Conservation (phyloP, 2,329 filamentous ascomycete species). For the Neonectria punicea region DNA sequence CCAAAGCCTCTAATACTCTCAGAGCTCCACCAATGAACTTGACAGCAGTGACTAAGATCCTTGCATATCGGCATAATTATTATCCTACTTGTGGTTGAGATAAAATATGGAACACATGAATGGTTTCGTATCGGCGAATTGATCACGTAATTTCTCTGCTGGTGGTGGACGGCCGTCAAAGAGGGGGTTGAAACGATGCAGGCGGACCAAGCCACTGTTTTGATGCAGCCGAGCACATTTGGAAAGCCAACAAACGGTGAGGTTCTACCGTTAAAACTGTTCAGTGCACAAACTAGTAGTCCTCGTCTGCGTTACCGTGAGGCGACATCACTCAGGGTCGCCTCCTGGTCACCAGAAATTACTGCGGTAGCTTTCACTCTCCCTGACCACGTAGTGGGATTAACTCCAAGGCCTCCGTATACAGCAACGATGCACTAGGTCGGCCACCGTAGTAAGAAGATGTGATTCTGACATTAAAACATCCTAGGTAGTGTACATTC, state of each 20-base stretch:
- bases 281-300: neutral
- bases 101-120: no score
- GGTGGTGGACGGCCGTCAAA: no score
- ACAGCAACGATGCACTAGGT: neutral
- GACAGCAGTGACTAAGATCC: neutral
- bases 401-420: neutral
- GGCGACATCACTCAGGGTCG: neutral
- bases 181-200: neutral
- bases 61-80: neutral
- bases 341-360: neutral
- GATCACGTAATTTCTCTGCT: no score
- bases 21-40: neutral
- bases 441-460: neutral
- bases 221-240: neutral
- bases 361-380: no score
- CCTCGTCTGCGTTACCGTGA: neutral
- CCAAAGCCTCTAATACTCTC: no score
- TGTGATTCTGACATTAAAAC: neutral
- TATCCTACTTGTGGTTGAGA: no score
- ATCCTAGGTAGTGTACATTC: slow-evolving; percentile 17
- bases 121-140: no score
- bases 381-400: neutral
- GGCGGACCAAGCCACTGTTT: neutral
- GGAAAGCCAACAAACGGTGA: neutral
- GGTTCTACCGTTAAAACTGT: no score